Percentiles rank a stretch among this genome's conserved stretches.
Evolutionary conservation across 192 early-diverging fungal species (phyloP).

Genomic region (Jimgerdemannia flammicorona): DNA sequence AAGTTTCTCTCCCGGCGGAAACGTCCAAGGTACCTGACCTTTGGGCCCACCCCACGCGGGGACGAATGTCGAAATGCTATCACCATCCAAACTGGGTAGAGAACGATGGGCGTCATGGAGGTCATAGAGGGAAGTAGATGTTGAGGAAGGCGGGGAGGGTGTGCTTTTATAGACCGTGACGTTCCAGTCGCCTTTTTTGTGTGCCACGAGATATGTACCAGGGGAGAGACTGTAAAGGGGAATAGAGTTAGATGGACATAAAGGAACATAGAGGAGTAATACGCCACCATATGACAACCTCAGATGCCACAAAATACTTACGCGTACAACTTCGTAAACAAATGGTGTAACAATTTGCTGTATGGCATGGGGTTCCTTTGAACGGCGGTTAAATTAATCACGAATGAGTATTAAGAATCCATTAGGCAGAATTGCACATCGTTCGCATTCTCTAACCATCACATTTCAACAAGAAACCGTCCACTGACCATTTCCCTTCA

Average conservation of each 20-base stretch:
- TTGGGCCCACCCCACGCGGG: slow-evolving; percentile 23
- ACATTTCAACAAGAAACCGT: not conserved
- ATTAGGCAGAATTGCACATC: not conserved
- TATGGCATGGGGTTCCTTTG: slow-evolving; percentile 16
- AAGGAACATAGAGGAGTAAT: not conserved
- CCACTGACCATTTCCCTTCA: slow-evolving; percentile 18
- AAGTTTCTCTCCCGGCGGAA: slow-evolving; percentile 12
- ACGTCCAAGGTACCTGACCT: slow-evolving; percentile 28
- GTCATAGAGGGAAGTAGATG: slow-evolving; percentile 6
- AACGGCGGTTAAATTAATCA: not conserved
- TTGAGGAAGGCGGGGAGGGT: not conserved
- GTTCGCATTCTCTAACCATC: too few species aligned
- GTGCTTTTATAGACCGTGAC: slow-evolving; percentile 8
- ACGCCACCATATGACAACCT: slow-evolving; percentile 4
- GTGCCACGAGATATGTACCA: slow-evolving; percentile 15
- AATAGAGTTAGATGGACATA: too few species aligned
- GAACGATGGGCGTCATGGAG: slow-evolving; percentile 5
- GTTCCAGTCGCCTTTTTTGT: slow-evolving; percentile 12
- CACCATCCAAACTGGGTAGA: not conserved
- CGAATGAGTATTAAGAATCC: not conserved
- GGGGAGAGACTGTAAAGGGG: not conserved
- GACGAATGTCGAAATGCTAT: slow-evolving; percentile 16
- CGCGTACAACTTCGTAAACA: slow-evolving; percentile 22
- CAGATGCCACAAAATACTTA: slow-evolving; percentile 1
- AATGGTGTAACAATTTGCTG: slow-evolving; percentile 22